These are phyloP conservation scores for Myxozyma lipomycoides DNA, from an alignment of 805 yeast species.

Conservation along the genomic window DNA sequence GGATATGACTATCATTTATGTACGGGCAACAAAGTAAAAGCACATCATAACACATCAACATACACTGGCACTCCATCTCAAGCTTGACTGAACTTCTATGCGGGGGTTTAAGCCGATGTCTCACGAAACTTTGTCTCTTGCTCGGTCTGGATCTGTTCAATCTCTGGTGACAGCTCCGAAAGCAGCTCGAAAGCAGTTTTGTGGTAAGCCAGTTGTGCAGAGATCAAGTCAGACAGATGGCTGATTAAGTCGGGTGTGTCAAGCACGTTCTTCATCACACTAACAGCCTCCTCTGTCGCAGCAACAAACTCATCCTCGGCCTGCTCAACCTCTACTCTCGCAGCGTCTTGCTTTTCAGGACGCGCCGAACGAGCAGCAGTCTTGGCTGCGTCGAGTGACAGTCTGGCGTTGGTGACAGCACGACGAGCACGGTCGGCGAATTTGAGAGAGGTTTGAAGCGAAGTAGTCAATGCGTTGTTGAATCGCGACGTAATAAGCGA, in stretches of 20 bases:
- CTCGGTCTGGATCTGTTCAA: slow-evolving; percentile 58
- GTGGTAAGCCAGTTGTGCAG: slow-evolving; percentile 78
- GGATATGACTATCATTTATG: no score
- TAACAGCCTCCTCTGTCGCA: slow-evolving; percentile 81
- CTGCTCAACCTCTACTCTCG: slow-evolving; percentile 72
- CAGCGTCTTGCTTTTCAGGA: slow-evolving; percentile 67
- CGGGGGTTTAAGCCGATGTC: no score
- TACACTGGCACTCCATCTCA: no score
- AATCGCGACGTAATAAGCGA: slow-evolving; percentile 64
- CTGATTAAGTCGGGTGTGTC: slow-evolving; percentile 65
- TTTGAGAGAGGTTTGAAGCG: slow-evolving; percentile 56
- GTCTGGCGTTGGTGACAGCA: slow-evolving; percentile 71
- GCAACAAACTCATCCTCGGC: slow-evolving; percentile 88
- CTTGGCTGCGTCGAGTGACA: slow-evolving; percentile 77
- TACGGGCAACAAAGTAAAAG: no score
- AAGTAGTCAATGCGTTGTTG: slow-evolving; percentile 60
- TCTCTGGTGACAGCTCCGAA: slow-evolving; percentile 58
- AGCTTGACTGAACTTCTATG: no score
- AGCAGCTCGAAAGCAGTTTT: slow-evolving; percentile 68
- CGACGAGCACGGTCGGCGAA: slow-evolving; percentile 66
- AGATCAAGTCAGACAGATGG: slow-evolving; percentile 62
- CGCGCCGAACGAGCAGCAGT: slow-evolving; percentile 47
- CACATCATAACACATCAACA: no score
- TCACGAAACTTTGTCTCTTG: slow-evolving; percentile 37
- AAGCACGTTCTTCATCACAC: slow-evolving; percentile 75